Conservation (phyloP, 2,329 filamentous ascomycete species). For the Plectosphaerella sp. region DNA sequence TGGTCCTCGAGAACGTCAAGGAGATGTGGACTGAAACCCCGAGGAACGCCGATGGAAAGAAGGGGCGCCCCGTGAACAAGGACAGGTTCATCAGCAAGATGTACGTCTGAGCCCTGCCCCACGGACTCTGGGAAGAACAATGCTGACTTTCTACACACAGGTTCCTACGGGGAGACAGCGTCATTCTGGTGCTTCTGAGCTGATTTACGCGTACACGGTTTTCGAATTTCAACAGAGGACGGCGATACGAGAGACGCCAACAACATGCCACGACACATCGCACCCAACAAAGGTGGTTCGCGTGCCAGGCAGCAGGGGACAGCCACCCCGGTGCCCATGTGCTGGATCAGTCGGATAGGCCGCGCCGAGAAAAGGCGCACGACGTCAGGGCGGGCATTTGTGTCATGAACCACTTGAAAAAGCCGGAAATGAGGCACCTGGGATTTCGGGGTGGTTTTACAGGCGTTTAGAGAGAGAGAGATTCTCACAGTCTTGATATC, state of each 20-base stretch:
- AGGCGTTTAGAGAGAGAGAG: background rate
- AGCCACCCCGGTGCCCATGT: background rate
- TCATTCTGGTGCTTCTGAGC: slow-evolving; percentile 81
- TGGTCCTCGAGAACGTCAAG: slow-evolving; percentile 48
- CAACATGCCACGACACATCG: background rate
- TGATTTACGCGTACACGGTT: slow-evolving; percentile 24
- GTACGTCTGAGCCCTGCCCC: slow-evolving; percentile 44
- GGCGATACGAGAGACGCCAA: background rate
- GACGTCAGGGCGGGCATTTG: no score
- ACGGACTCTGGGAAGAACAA: background rate
- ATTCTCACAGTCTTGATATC: background rate
- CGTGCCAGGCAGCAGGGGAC: background rate
- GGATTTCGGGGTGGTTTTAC: background rate
- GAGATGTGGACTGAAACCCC: slow-evolving; percentile 99
- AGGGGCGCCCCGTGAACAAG: slow-evolving; percentile 90
- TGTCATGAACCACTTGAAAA: no score
- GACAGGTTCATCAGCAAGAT: slow-evolving; percentile 98
- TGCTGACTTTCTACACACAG: slow-evolving; percentile 31
- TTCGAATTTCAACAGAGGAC: background rate
- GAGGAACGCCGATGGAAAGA: slow-evolving; percentile 75
- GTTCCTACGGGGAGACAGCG: slow-evolving; percentile 83
- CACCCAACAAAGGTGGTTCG: background rate
- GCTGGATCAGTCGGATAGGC: background rate
- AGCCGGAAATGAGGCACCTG: no score
- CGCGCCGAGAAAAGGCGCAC: no score